Evolutionary conservation across 78 protist species (phyloP).

Genomic region (Chrysochromulina tobinii): DNA sequence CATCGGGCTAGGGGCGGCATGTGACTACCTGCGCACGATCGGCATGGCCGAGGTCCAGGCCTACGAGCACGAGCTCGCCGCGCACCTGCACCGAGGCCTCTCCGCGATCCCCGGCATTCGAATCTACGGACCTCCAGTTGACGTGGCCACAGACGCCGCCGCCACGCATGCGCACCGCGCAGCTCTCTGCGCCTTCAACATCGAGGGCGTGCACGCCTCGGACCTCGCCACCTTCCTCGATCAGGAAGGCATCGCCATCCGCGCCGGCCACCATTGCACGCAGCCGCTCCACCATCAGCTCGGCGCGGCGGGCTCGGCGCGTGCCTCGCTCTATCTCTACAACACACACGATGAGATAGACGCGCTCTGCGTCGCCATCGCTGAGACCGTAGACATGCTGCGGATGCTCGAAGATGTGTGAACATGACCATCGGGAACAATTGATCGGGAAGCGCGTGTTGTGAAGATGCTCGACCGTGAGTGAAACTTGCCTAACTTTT

Average conservation of each 20-base stretch:
- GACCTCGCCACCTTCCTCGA: conserved; percentile 58
- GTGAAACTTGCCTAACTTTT: too few species aligned
- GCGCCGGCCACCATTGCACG: conserved; percentile 60
- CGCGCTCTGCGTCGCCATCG: background rate
- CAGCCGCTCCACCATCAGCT: conserved; percentile 22
- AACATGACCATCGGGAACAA: too few species aligned
- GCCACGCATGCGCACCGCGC: conserved; percentile 2
- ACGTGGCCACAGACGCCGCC: background rate
- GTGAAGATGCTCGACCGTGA: too few species aligned
- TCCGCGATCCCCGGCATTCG: background rate
- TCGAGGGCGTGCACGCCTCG: conserved; percentile 39
- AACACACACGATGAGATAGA: background rate
- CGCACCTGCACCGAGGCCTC: background rate
- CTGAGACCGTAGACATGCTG: background rate
- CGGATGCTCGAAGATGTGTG: too few species aligned
- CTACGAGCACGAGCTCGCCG: conserved; percentile 19
- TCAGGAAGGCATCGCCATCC: conserved; percentile 49
- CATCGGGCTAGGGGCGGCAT: conserved; percentile 53
- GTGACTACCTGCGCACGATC: conserved; percentile 11
- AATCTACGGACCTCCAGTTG: background rate
- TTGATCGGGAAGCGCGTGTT: too few species aligned
- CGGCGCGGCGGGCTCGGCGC: conserved; percentile 25
- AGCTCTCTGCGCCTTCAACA: conserved; percentile 13
- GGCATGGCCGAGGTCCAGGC: conserved; percentile 20
- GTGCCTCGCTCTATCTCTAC: conserved; percentile 23